Base-by-base conservation (phyloP, 176 grass and related monocot species). In the Dactylis glomerata region DNA sequence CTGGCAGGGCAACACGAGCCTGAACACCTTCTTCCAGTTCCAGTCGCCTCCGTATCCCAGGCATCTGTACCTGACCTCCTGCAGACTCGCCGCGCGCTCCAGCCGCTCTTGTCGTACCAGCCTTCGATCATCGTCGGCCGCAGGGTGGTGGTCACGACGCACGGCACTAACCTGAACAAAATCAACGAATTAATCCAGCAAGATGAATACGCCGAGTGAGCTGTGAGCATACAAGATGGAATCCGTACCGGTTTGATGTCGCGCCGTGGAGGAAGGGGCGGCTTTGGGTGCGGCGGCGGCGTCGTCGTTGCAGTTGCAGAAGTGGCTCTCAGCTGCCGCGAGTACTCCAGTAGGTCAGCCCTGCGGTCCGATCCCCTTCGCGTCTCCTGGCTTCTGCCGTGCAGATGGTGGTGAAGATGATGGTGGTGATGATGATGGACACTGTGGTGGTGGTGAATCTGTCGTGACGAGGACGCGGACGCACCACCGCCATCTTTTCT, bases 11-110 rank as follows among this genome's bases (percentile, higher is more conserved):
- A 82, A 24, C 59, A 87, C 27, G 46, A 82, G 61, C 61, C 16
- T 5, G 72, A 82, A 30, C 49, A 77, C 49, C 71, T 30, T 87
- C 79, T 87, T 87, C 86, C 86, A 87, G 86, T 51, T 87, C 79
- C 86, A 87, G 15, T 16, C 74, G 5, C 36, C 26, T 22, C 79
- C 70, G 2, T 46, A 26, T 23, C 70, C 85, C 28, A 76, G 37
- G 79, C 86, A 87, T 2, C 79, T 23, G 15, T 49, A 73, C 49
- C 38, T 82, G 22, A 82, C 33, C 79, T 77, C 28, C 86, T 28
- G 86, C 68, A 31, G 37, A 16, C 86, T 87, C 56, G 34, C 73
- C 56, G 56, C 58, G 22, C 79, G 62, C 73, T 77, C 62, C 2
- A 69, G 62, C 61, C 41, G 78, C 11, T 41, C 72, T 23, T 50